Percentiles rank a stretch among this genome's conserved stretches.
Evolutionary conservation across 345 rosid species (phyloP).

Genomic region (Eucalyptus lansdowneana): DNA sequence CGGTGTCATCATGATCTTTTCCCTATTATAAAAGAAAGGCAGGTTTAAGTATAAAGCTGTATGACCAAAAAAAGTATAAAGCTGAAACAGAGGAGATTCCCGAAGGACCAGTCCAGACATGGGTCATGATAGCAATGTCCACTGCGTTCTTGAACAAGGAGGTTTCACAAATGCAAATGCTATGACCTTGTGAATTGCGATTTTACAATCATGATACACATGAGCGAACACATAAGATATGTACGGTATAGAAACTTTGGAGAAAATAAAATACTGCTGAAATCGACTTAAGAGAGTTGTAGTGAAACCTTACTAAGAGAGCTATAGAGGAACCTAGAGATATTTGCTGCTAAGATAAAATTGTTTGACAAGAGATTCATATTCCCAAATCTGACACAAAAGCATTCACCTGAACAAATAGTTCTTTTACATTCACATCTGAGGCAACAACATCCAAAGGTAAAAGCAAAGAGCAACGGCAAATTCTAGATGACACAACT

Average conservation of each 20-base stretch:
- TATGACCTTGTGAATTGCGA: neutral
- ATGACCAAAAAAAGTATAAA: no score
- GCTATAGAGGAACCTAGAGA: neutral
- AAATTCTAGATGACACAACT: neutral
- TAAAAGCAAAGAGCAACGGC: neutral
- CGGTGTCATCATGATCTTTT: no score
- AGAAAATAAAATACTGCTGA: neutral
- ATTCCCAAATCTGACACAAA: neutral
- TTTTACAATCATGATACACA: neutral
- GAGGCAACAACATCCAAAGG: neutral
- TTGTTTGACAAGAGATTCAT: neutral
- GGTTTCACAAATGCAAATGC: neutral
- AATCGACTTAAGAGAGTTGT: neutral
- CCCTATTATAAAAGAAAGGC: no score
- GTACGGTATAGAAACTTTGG: neutral
- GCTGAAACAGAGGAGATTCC: no score
- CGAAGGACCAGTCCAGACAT: neutral
- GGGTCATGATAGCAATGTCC: neutral
- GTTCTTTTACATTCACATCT: neutral
- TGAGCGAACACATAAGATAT: neutral
- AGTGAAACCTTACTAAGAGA: neutral
- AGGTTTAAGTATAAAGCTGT: no score
- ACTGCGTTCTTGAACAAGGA: neutral
- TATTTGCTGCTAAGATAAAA: neutral
- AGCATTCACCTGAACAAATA: neutral